phyloP scores from a whole-genome alignment of 2,329 filamentous ascomycete species.

The Aspergillus latus region DNA sequence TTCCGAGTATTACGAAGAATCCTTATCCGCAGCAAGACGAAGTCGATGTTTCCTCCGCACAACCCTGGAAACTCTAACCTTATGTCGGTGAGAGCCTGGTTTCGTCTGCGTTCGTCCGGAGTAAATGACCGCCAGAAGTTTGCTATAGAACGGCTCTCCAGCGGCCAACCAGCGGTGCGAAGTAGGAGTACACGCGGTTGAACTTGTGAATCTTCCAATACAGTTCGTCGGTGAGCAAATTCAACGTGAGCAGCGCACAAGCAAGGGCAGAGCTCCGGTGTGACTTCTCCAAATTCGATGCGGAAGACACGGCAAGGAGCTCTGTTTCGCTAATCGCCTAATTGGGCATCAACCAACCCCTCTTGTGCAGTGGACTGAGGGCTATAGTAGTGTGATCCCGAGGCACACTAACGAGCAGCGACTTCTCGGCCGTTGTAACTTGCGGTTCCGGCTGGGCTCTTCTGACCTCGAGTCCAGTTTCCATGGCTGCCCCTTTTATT shows the following conservation, averaged over 20 bases:
- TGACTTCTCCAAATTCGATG: conserved; percentile 10
- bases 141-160: neutral
- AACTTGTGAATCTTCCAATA: neutral
- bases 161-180: neutral
- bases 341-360: conserved; percentile 26
- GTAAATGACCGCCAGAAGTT: neutral
- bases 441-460: neutral
- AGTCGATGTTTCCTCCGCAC: conserved; percentile 9
- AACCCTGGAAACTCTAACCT: conserved; percentile 1
- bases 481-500: conserved; percentile 8
- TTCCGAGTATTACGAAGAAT: neutral
- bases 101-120: neutral
- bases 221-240: neutral
- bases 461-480: conserved; percentile 1
- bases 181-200: neutral
- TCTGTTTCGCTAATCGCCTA: conserved; percentile 19
- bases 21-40: conserved; percentile 3
- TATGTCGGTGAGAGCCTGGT: conserved; percentile 8
- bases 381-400: conserved; percentile 15
- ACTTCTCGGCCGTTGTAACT: conserved; percentile 9
- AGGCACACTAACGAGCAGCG: conserved; percentile 13
- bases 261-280: conserved; percentile 1
- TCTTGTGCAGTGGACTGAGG: conserved; percentile 16
- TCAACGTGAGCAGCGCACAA: neutral
- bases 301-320: conserved; percentile 21